These are phyloP conservation scores for Byssothecium circinans DNA, from an alignment of 2,329 filamentous ascomycete genomes.

Conservation along the genomic window DNA sequence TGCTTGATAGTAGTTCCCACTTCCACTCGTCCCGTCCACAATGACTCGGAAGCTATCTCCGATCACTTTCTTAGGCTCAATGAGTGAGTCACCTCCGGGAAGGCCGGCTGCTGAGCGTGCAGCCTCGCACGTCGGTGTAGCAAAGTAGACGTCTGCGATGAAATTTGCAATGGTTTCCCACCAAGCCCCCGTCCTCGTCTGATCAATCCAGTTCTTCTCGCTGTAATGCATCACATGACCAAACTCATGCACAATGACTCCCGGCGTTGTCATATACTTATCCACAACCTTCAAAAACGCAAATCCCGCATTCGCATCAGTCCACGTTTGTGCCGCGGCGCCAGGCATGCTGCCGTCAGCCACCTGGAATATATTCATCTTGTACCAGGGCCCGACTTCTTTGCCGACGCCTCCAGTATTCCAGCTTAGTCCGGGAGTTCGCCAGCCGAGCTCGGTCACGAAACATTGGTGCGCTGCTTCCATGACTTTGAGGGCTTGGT, in stretches of 20 bases:
- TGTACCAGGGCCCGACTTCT: conserved; percentile 46
- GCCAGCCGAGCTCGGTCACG: conserved; percentile 22
- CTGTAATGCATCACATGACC: conserved; percentile 55
- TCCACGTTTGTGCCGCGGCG: conserved; percentile 50
- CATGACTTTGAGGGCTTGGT: conserved; percentile 45
- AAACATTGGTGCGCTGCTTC: conserved; percentile 48
- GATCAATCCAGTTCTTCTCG: conserved; percentile 43
- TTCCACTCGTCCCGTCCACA: conserved; percentile 48
- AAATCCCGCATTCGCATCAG: conserved; percentile 45
- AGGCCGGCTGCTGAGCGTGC: conserved; percentile 45
- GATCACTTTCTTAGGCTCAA: conserved; percentile 51
- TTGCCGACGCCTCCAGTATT: conserved; percentile 20
- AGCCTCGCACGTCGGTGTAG: conserved; percentile 48
- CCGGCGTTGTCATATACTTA: conserved; percentile 43
- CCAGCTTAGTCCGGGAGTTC: conserved; percentile 24
- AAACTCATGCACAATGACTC: conserved; percentile 54
- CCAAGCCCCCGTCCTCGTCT: conserved; percentile 52
- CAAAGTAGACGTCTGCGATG: conserved; percentile 54
- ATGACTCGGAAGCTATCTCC: conserved; percentile 53
- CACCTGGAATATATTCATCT: conserved; percentile 53
- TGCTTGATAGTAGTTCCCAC: conserved; percentile 56
- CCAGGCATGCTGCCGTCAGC: conserved; percentile 30
- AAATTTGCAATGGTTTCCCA: conserved; percentile 57
- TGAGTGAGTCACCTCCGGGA: conserved; percentile 41
- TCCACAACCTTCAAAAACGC: conserved; percentile 50